Percentiles rank a stretch among this genome's conserved stretches.
Evolutionary conservation across 495 filamentous ascomycete genomes (phyloP).

Genomic region (Platismatia glauca): DNA sequence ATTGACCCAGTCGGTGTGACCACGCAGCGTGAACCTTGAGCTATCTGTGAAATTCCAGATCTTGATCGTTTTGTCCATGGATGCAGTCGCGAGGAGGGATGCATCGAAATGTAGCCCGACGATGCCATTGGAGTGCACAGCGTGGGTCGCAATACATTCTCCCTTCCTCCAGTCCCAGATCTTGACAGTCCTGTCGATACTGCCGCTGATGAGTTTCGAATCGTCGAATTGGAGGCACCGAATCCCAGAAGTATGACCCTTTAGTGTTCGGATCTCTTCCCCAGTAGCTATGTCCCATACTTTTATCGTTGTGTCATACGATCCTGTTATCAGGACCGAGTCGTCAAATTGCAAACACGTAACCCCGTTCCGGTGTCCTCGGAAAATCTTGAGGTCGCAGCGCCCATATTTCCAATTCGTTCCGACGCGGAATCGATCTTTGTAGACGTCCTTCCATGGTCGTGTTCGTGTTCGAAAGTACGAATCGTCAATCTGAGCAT

Average conservation of each 20-base stretch:
- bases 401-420: constrained; percentile 95
- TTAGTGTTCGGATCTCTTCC: constrained; percentile 71
- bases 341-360: constrained; percentile 96
- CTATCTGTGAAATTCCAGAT: constrained; percentile 89
- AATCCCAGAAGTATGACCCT: constrained; percentile 73
- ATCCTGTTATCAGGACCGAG: constrained; percentile 66
- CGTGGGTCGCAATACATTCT: constrained; percentile 71
- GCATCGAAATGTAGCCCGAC: constrained; percentile 79
- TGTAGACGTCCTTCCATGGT: constrained; percentile 91
- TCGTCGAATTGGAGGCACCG: constrained; percentile 90
- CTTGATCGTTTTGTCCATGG: constrained; percentile 80
- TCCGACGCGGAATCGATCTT: constrained; percentile 79
- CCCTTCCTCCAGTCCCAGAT: constrained; percentile 97
- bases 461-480: constrained; percentile 46
- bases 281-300: constrained; percentile 92
- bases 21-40: constrained; percentile 64
- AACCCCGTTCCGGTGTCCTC: constrained; percentile 86
- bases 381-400: constrained; percentile 70
- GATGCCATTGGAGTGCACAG: constrained; percentile 68
- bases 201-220: constrained; percentile 76
- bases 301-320: constrained; percentile 89
- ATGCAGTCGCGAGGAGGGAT: constrained; percentile 76
- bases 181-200: constrained; percentile 69
- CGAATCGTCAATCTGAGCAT: constrained; percentile 26
- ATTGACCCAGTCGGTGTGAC: constrained; percentile 93